phyloP scores from a whole-genome alignment of 2,329 filamentous ascomycete genomes.

The Didymella pomorum region DNA sequence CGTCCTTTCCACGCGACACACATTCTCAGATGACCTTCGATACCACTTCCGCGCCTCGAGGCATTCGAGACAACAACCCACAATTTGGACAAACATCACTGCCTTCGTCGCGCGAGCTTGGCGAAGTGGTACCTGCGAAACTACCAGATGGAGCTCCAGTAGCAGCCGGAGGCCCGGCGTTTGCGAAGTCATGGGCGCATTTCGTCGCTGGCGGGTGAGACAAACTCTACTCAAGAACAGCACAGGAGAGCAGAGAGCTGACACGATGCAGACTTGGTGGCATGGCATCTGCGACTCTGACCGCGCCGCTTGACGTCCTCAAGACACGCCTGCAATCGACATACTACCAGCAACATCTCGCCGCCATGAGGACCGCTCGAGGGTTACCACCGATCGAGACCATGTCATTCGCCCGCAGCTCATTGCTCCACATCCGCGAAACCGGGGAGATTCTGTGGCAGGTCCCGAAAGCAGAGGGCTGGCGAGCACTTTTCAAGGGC shows the following conservation, averaged over 20 bases:
- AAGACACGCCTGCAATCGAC: constrained; percentile 94
- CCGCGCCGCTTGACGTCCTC: constrained; percentile 90
- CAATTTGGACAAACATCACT: constrained; percentile 40
- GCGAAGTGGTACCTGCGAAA: constrained; percentile 62
- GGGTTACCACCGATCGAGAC: constrained; percentile 62
- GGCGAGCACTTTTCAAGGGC: constrained; percentile 90
- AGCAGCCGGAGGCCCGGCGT: constrained; percentile 53
- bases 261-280: constrained; percentile 73
- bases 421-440: constrained; percentile 78
- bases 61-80: constrained; percentile 37
- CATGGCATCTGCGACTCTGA: constrained; percentile 92
- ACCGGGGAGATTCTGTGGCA: constrained; percentile 85
- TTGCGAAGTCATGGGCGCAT: constrained; percentile 84
- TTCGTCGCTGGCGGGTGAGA: constrained; percentile 86
- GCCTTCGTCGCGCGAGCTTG: constrained; percentile 68
- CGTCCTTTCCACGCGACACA: constrained; percentile 16
- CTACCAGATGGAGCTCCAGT: constrained; percentile 50
- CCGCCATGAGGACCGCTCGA: constrained; percentile 69
- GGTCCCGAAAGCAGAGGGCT: constrained; percentile 82
- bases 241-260: constrained; percentile 37
- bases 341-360: constrained; percentile 87
- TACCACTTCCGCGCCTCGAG: constrained; percentile 42
- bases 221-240: constrained; percentile 1
- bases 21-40: constrained; percentile 47
- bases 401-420: constrained; percentile 71